Percentiles rank a stretch among this genome's conserved stretches.
These are phyloP conservation scores for Cystobasidium slooffiae DNA, from an alignment of 1,284 basidiomycete genomes.

Conservation along the genomic window DNA sequence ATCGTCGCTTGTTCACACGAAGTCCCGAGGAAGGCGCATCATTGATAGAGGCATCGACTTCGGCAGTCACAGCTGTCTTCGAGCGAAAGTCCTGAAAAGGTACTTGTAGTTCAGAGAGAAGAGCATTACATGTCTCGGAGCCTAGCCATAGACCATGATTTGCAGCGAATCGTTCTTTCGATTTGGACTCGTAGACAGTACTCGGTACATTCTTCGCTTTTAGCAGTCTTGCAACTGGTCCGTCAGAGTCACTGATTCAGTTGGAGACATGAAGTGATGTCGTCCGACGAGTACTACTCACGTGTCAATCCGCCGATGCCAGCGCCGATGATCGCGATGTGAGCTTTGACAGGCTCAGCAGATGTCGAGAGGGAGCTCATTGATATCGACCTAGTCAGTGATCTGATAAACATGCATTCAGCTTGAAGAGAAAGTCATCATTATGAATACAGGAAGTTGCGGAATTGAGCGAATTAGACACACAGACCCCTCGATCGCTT, in stretches of 20 bases:
- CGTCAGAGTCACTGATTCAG: not conserved
- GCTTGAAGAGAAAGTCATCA: too few relatives aligned
- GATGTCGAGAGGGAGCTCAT: too few relatives aligned
- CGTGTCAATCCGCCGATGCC: slow-evolving; percentile 37
- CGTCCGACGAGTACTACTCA: not conserved
- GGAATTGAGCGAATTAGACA: too few relatives aligned
- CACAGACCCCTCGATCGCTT: too few relatives aligned
- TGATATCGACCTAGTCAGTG: too few relatives aligned
- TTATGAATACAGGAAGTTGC: too few relatives aligned
- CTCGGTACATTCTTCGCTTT: slow-evolving; percentile 11
- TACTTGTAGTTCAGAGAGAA: slow-evolving; percentile 2
- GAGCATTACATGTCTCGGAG: not conserved
- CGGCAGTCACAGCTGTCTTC: slow-evolving; percentile 22
- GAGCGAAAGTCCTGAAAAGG: slow-evolving; percentile 1
- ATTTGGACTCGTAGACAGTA: slow-evolving; percentile 26
- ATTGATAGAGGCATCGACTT: not conserved
- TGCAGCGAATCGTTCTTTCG: slow-evolving; percentile 11
- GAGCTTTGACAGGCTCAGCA: not conserved
- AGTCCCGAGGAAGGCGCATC: not conserved
- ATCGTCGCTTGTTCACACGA: slow-evolving; percentile 31
- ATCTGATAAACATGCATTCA: too few relatives aligned
- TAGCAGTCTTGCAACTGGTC: slow-evolving; percentile 22
- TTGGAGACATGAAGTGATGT: not conserved
- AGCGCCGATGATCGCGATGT: slow-evolving; percentile 31
- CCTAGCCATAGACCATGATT: slow-evolving; percentile 33